Percentiles rank a stretch among this genome's conserved stretches.
phyloP scores from a whole-genome alignment of 2,329 filamentous ascomycete genomes.

The Apiospora koreana region DNA sequence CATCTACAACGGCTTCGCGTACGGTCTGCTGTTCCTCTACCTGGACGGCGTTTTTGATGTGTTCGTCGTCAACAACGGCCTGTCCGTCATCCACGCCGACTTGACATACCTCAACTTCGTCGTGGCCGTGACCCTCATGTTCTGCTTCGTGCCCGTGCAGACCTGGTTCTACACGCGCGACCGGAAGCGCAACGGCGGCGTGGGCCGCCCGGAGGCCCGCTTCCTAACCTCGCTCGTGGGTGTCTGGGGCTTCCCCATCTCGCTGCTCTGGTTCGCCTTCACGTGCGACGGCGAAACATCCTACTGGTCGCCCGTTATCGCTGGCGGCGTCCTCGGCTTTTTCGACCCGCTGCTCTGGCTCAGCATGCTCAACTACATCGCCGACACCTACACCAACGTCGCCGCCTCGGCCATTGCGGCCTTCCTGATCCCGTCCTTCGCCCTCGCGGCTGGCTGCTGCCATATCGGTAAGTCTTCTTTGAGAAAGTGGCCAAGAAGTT shows the following conservation, averaged over 20 bases:
- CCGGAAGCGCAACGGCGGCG: constrained; percentile 33
- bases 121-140: constrained; percentile 42
- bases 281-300: constrained; percentile 39
- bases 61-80: constrained; percentile 41
- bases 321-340: constrained; percentile 40
- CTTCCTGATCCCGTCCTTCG: constrained; percentile 44
- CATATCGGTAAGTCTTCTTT: constrained; percentile 36
- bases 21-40: constrained; percentile 43
- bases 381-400: constrained; percentile 42
- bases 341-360: constrained; percentile 44
- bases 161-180: constrained; percentile 42
- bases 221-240: constrained; percentile 42
- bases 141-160: constrained; percentile 42
- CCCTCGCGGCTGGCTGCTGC: constrained; percentile 40
- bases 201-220: constrained; percentile 40
- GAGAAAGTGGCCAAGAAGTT: neutral
- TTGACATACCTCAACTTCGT: constrained; percentile 45
- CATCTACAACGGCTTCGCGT: constrained; percentile 43
- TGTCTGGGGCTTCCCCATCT: constrained; percentile 44
- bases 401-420: constrained; percentile 42
- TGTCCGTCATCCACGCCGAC: constrained; percentile 40
- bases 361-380: constrained; percentile 45
- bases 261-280: constrained; percentile 44
- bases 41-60: constrained; percentile 44
- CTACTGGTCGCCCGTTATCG: constrained; percentile 42